These are phyloP conservation scores for Tetrapisispora pingtungensis DNA, from an alignment of 805 yeast species.

Conservation along the genomic window DNA sequence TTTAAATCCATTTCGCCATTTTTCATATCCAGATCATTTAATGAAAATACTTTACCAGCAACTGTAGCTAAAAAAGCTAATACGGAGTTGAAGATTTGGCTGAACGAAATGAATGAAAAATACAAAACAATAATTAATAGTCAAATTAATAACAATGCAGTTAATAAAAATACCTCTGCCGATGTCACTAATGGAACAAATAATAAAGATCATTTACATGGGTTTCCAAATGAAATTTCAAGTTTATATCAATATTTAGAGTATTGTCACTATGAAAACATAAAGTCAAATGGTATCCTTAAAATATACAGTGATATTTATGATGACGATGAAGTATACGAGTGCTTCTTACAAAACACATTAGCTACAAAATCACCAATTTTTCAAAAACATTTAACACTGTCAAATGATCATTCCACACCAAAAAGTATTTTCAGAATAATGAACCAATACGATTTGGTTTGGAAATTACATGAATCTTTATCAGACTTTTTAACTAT, in stretches of 20 bases:
- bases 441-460: conserved; percentile 31
- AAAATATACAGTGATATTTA: conserved; percentile 17
- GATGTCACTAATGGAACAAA: not conserved
- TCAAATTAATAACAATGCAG: not conserved
- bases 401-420: conserved; percentile 12
- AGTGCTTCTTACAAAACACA: conserved; percentile 21
- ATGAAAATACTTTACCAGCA: conserved; percentile 22
- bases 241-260: conserved; percentile 18
- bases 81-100: conserved; percentile 19
- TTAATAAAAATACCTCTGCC: not conserved
- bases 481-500: conserved; percentile 27
- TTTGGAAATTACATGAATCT: conserved; percentile 36
- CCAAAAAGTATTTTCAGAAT: conserved; percentile 23
- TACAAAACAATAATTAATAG: conserved; percentile 12
- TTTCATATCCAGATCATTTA: conserved; percentile 33
- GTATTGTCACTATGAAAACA: conserved; percentile 15
- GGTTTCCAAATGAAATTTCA: conserved; percentile 15
- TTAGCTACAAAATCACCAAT: conserved; percentile 18
- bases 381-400: conserved; percentile 11
- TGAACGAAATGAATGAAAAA: conserved; percentile 21
- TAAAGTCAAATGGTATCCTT: conserved; percentile 17
- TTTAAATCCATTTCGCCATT: conserved; percentile 38
- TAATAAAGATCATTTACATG: conserved; percentile 1
- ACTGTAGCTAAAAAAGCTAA: conserved; percentile 18
- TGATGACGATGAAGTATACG: conserved; percentile 22